Evolutionary conservation across 1,284 basidiomycete genomes (phyloP).

Genomic region (Macrocystidia cucumis): DNA sequence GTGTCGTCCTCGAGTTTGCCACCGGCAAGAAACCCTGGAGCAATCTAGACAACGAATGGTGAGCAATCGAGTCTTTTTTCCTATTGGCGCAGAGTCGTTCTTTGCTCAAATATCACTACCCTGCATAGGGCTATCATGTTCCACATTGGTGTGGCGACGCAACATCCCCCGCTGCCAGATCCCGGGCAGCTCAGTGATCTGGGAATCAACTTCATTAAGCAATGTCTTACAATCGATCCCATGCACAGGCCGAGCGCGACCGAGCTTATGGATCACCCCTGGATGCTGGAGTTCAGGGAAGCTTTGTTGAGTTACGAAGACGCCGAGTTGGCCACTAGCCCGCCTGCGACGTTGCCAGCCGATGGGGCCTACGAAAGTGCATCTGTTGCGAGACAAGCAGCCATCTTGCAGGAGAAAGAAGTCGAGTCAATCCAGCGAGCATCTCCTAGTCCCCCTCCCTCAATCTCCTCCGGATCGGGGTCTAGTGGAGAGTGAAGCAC

Average conservation of each 20-base stretch:
- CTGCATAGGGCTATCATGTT: slow-evolving; percentile 97
- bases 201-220: slow-evolving; percentile 92
- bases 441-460: slow-evolving; percentile 29
- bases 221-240: slow-evolving; percentile 88
- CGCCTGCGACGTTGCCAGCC: slow-evolving; percentile 35
- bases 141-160: slow-evolving; percentile 95
- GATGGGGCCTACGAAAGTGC: slow-evolving; percentile 43
- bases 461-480: no score
- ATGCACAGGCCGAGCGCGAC: slow-evolving; percentile 76
- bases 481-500: no score
- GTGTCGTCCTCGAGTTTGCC: slow-evolving; percentile 93
- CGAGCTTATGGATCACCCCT: slow-evolving; percentile 85
- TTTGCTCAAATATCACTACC: no score
- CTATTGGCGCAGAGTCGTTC: slow-evolving; percentile 9
- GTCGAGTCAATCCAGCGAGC: slow-evolving; percentile 41
- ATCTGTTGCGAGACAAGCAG: slow-evolving; percentile 47
- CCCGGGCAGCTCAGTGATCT: slow-evolving; percentile 82
- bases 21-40: slow-evolving; percentile 98
- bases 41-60: slow-evolving; percentile 99
- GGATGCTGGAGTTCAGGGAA: slow-evolving; percentile 82
- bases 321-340: slow-evolving; percentile 46
- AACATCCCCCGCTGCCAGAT: slow-evolving; percentile 94
- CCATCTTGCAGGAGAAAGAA: slow-evolving; percentile 52
- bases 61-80: slow-evolving; percentile 17
- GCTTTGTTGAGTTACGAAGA: slow-evolving; percentile 61